Conservation (phyloP, 2,329 filamentous ascomycete genomes). For the Pseudocercospora pini-densiflorae region DNA sequence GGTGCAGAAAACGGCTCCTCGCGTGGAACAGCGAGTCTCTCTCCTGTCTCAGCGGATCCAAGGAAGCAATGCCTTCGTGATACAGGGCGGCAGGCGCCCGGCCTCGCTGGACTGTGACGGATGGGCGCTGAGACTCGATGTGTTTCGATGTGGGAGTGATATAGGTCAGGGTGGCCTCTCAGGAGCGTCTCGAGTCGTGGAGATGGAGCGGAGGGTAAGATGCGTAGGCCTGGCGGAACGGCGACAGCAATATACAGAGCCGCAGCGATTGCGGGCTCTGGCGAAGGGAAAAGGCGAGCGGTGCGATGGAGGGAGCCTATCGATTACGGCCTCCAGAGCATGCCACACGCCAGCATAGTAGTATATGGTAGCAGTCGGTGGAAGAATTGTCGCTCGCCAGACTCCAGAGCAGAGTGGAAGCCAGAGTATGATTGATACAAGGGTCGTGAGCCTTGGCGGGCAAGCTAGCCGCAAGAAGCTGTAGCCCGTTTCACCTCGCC, state of each 20-base stretch:
- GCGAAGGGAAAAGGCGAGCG: constrained; percentile 16
- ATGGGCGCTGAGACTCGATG: constrained; percentile 16
- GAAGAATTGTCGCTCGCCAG: background rate
- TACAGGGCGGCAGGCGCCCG: constrained; percentile 17
- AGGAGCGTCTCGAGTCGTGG: constrained; percentile 9
- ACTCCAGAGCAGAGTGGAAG: background rate
- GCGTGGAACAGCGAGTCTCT: constrained; percentile 12
- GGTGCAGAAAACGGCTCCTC: constrained; percentile 5
- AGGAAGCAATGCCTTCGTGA: constrained; percentile 11
- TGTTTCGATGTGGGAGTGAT: constrained; percentile 18
- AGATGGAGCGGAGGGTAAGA: background rate
- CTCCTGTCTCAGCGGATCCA: constrained; percentile 20
- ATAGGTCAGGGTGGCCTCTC: constrained; percentile 14
- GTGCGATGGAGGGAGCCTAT: constrained; percentile 2
- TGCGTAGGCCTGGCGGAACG: background rate
- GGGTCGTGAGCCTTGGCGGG: background rate
- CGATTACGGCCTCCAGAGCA: constrained; percentile 3
- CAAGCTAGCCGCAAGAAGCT: background rate
- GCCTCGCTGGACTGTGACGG: constrained; percentile 8
- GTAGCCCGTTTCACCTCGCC: background rate
- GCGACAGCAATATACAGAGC: constrained; percentile 18
- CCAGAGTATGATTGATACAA: background rate
- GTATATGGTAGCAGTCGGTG: background rate
- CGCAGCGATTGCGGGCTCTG: constrained; percentile 11
- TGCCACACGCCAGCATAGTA: background rate